phyloP scores from a whole-genome alignment of 1,284 basidiomycete genomes.

The Fistulina hepatica region DNA sequence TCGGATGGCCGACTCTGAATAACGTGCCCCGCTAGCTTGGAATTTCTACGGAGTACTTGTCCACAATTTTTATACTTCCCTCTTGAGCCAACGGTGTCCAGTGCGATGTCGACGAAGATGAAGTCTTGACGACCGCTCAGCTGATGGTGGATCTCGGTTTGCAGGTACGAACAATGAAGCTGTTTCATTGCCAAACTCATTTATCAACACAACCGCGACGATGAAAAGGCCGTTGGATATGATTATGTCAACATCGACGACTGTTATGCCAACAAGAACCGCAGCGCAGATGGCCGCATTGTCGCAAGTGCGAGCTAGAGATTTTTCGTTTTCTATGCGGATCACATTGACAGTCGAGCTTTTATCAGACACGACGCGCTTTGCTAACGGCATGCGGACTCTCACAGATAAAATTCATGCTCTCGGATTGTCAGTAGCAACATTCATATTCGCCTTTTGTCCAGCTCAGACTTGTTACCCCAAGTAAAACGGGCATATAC shows the following conservation, averaged over 20 bases:
- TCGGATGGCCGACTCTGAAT: background rate
- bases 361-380: constrained; percentile 29
- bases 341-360: constrained; percentile 4
- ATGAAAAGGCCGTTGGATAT: constrained; percentile 39
- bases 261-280: constrained; percentile 43
- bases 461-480: background rate
- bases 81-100: constrained; percentile 16
- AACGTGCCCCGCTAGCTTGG: constrained; percentile 32
- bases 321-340: constrained; percentile 1
- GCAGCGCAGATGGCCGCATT: constrained; percentile 35
- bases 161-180: too few relatives aligned
- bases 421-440: constrained; percentile 42
- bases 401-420: constrained; percentile 40
- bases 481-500: constrained; percentile 45
- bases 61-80: background rate
- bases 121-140: constrained; percentile 36
- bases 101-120: constrained; percentile 44
- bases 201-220: constrained; percentile 3
- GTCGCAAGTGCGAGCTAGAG: constrained; percentile 28
- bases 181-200: background rate
- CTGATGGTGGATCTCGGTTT: constrained; percentile 39
- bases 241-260: constrained; percentile 46
- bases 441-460: background rate
- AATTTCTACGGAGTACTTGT: constrained; percentile 41
- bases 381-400: constrained; percentile 40